phyloP scores from a whole-genome alignment of 371 early-diverging fungal species.

The Mucor plumbeus region DNA sequence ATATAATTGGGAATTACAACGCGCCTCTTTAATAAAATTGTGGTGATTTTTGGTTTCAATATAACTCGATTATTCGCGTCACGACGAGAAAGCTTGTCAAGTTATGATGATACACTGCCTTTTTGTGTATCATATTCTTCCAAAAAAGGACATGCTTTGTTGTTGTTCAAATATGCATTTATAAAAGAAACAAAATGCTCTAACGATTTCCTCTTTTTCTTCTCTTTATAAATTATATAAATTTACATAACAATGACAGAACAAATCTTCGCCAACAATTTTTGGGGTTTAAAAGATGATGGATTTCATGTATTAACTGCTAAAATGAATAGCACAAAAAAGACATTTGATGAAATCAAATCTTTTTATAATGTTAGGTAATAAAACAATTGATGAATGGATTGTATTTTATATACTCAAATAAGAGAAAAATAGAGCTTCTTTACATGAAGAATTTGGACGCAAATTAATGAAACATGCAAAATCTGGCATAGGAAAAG shows the following conservation, averaged over 20 bases:
- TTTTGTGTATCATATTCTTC: not conserved
- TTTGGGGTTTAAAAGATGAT: constrained; percentile 81
- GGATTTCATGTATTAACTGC: constrained; percentile 83
- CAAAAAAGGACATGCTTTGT: constrained; percentile 10
- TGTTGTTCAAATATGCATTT: not conserved
- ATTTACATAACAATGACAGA: constrained; percentile 14
- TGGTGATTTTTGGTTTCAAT: too few species aligned
- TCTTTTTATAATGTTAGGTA: constrained; percentile 43
- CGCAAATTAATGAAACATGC: constrained; percentile 80
- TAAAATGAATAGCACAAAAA: constrained; percentile 85
- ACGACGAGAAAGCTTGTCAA: not conserved
- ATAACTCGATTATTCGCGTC: not conserved
- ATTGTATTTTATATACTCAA: not conserved
- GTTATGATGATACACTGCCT: too few species aligned
- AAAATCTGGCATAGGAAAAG: constrained; percentile 76
- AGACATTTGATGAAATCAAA: constrained; percentile 81
- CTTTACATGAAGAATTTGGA: constrained; percentile 89
- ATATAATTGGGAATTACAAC: not conserved
- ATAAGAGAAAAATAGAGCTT: constrained; percentile 59
- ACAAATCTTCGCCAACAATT: constrained; percentile 47
- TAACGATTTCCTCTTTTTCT: constrained; percentile 2
- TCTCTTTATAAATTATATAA: not conserved
- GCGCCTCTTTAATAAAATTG: not conserved
- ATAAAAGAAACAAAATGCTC: not conserved
- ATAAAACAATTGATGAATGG: not conserved